phyloP scores from a whole-genome alignment of 441 rosid genomes.

The Gossypium schwendimanii region DNA sequence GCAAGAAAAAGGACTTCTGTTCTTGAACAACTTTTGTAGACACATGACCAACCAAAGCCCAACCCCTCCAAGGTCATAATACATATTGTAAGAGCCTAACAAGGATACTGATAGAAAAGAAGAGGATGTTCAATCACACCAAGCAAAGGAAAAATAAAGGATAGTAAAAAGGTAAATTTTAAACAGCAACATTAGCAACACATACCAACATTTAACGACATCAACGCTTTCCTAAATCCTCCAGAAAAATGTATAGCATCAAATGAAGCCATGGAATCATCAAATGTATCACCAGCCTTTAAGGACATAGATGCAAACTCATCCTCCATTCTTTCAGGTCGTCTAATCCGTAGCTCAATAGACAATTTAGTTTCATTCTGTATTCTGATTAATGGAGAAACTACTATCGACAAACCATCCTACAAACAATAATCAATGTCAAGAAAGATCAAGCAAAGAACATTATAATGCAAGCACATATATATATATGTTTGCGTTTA shows the following conservation, averaged over 20 bases:
- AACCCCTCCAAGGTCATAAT: background rate
- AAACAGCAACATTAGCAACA: slow-evolving; percentile 15
- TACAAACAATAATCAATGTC: slow-evolving; percentile 24
- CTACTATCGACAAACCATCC: slow-evolving; percentile 82
- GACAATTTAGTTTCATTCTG: slow-evolving; percentile 78
- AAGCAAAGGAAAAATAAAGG: background rate
- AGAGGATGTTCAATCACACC: slow-evolving; percentile 2
- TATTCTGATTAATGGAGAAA: slow-evolving; percentile 83
- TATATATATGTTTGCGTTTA: background rate
- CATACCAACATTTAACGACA: slow-evolving; percentile 89
- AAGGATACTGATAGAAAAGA: background rate
- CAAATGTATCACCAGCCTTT: slow-evolving; percentile 72
- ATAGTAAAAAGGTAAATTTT: background rate
- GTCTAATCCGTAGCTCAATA: slow-evolving; percentile 72
- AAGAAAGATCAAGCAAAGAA: slow-evolving; percentile 7
- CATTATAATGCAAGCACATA: background rate
- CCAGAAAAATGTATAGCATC: slow-evolving; percentile 78
- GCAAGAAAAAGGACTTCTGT: background rate
- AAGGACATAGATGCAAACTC: slow-evolving; percentile 54
- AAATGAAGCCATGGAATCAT: slow-evolving; percentile 79
- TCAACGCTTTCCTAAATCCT: slow-evolving; percentile 68
- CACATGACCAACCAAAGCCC: background rate
- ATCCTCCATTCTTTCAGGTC: slow-evolving; percentile 54
- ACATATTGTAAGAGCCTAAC: background rate
- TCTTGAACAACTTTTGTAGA: background rate